Evolutionary conservation across 129 eudicot species (phyloP), one percentile per base, ranked within the genome.

Genomic region (Gnaphalium uliginosum): DNA sequence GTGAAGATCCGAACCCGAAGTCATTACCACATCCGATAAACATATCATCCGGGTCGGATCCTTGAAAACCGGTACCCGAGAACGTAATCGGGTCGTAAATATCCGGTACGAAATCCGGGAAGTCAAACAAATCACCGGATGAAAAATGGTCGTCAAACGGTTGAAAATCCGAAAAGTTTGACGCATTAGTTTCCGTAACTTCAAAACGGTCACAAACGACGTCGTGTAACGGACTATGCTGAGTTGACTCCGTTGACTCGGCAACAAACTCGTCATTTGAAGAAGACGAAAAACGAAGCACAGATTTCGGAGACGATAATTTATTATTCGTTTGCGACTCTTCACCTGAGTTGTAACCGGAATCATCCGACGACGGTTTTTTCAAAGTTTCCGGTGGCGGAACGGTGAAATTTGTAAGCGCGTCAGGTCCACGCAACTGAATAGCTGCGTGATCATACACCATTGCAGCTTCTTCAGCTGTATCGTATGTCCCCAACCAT

Each of bases 391-490:
- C 74, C 14, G 65, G 69, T 8, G 84, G 69, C 0, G 92, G 96
- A n/a, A 83, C 56, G 6, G 88, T 59, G 81, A 94, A 94, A 61
- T 94, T 94, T 0, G 97, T 94, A 6, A 84, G 96, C 86, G 99
- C 99, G 86, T 91, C 81, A 1, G 99, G 96, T 0, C 99, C 99
- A 84, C 99, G 97, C 32, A 94, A 62, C 92, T 94, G 88, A 8
- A 94, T 89, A 30, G 99, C 99, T 24, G 97, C 99, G 90, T 94
- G 87, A 76, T 94, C 99, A 60, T 94, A 94, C 8, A 90, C 97
- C 99, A 94, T 89, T 8, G 99, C 99, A 9, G 99, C 99, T 50
- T 94, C 98, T 77, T 93, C 98, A n/a, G 98, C 98, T 5, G 98
- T 93, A n/a, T 93, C 90, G 26, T 86, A 93, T 1, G 99, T 94